Evolutionary conservation across 306 rosid genomes (phyloP).

Genomic region (Arachis hypogaea): DNA sequence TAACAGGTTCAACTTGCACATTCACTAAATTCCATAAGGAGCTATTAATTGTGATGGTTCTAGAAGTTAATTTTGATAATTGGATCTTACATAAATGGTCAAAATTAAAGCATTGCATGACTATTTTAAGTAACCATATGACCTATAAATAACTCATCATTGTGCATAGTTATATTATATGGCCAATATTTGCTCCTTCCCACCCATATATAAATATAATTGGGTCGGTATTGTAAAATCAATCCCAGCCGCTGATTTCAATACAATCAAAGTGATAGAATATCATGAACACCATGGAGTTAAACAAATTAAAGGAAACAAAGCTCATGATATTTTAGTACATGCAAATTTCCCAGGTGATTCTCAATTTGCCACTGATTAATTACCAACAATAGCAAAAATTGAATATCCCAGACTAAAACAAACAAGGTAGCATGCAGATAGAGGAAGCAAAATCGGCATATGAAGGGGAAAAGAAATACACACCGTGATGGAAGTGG

Average conservation of each 20-base stretch:
- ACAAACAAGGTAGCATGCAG: neutral
- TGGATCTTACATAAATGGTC: too few relatives aligned
- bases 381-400: neutral
- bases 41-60: too few relatives aligned
- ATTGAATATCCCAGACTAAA: conserved; percentile 9
- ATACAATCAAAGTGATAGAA: neutral
- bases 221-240: neutral
- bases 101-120: too few relatives aligned
- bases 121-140: too few relatives aligned
- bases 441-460: conserved; percentile 23
- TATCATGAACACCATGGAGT: conserved; percentile 1
- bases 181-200: too few relatives aligned
- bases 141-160: too few relatives aligned
- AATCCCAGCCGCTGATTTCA: conserved; percentile 22
- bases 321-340: neutral
- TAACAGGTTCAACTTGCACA: neutral
- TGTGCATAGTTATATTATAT: too few relatives aligned
- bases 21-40: neutral
- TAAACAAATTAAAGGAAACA: neutral
- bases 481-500: conserved; percentile 60
- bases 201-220: neutral
- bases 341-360: neutral
- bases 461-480: conserved; percentile 29
- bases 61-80: too few relatives aligned
- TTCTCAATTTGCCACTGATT: neutral